Percentiles rank a stretch among this genome's conserved stretches.
These are phyloP conservation scores for Malus hybrid DNA, from an alignment of 331 rosid species.

Conservation along the genomic window DNA sequence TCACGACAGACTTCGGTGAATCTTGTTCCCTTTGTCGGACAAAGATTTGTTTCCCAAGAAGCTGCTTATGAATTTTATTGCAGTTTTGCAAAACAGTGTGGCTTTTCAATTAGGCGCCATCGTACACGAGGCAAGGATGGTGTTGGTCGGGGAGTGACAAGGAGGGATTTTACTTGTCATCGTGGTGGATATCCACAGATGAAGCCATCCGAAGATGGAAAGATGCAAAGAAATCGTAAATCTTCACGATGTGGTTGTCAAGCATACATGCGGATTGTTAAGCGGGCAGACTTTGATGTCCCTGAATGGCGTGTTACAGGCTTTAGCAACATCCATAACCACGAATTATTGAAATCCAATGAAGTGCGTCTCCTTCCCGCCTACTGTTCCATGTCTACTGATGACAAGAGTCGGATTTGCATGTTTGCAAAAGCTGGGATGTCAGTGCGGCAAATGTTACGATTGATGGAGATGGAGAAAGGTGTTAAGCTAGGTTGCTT, in stretches of 20 bases:
- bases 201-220: conserved; percentile 76
- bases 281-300: conserved; percentile 68
- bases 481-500: conserved; percentile 81
- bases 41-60: conserved; percentile 76
- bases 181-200: conserved; percentile 81
- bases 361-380: conserved; percentile 62
- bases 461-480: conserved; percentile 84
- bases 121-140: conserved; percentile 93
- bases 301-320: conserved; percentile 94
- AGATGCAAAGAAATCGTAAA: conserved; percentile 80
- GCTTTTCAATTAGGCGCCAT: conserved; percentile 80
- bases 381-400: conserved; percentile 61
- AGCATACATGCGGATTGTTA: conserved; percentile 80
- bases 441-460: conserved; percentile 87
- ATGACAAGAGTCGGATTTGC: conserved; percentile 84
- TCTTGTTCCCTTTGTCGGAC: conserved; percentile 77
- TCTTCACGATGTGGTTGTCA: conserved; percentile 84
- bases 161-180: conserved; percentile 87
- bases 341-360: conserved; percentile 58
- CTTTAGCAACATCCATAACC: conserved; percentile 72
- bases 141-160: conserved; percentile 81
- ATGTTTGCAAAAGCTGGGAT: conserved; percentile 89
- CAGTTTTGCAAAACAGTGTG: conserved; percentile 78
- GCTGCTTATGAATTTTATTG: conserved; percentile 89
- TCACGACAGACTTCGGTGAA: conserved; percentile 75